phyloP scores from a whole-genome alignment of 805 yeast species.

The Candida xiaguanensis region DNA sequence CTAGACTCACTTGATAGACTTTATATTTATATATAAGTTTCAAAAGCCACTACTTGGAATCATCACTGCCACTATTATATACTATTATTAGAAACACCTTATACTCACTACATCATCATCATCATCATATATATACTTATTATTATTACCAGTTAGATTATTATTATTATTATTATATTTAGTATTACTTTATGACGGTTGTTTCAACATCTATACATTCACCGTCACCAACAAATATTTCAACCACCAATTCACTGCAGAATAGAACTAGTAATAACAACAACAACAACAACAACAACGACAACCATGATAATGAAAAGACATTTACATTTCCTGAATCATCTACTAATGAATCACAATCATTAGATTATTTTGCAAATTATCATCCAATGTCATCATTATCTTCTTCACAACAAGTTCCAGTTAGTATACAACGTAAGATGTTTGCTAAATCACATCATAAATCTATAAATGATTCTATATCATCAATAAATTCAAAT shows the following conservation, averaged over 20 bases:
- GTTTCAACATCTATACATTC: background rate
- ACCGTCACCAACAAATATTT: background rate
- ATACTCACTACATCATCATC: no score
- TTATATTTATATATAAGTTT: no score
- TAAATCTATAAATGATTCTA: conserved; percentile 16
- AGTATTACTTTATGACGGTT: background rate
- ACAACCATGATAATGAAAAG: background rate
- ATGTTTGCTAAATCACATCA: conserved; percentile 1
- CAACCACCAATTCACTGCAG: no score
- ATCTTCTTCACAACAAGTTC: background rate
- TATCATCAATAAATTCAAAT: conserved; percentile 27
- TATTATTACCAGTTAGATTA: background rate
- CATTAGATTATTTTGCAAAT: conserved; percentile 3
- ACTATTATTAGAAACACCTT: no score
- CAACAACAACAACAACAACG: background rate
- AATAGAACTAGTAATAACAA: background rate
- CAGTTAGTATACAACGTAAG: background rate
- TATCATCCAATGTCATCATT: background rate
- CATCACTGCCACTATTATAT: no score
- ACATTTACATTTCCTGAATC: conserved; percentile 1
- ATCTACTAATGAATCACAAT: background rate
- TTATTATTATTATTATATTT: no score
- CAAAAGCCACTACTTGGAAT: no score
- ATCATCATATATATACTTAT: background rate
- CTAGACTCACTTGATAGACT: no score